Conservation (phyloP, 495 filamentous ascomycete genomes). For the Bacidia rubella region DNA sequence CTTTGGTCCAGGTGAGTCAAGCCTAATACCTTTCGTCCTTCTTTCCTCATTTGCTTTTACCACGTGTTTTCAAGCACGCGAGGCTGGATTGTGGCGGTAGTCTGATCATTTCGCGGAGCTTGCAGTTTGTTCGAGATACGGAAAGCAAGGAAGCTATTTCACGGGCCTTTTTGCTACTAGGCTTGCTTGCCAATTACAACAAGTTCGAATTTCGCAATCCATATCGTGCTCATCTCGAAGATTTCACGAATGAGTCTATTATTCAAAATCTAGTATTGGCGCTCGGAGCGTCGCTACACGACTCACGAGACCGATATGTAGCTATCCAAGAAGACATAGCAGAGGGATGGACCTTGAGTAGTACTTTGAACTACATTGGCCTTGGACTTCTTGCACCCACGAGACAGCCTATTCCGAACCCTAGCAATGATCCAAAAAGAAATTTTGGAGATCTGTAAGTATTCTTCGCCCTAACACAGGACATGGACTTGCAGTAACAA, state of each 20-base stretch:
- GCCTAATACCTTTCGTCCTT: not conserved
- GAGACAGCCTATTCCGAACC: conserved; percentile 42
- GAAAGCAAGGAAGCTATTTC: conserved; percentile 47
- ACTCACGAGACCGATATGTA: conserved; percentile 60
- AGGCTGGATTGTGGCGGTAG: too few species aligned
- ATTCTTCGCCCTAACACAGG: not conserved
- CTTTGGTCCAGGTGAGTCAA: conserved; percentile 73
- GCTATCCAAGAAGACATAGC: conserved; percentile 85
- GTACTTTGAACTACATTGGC: conserved; percentile 72
- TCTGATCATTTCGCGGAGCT: too few species aligned
- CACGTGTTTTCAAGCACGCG: not conserved
- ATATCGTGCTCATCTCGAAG: conserved; percentile 85
- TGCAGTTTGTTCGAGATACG: conserved; percentile 76
- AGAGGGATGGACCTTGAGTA: conserved; percentile 75
- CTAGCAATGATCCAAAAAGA: conserved; percentile 61
- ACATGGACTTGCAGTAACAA: conserved; percentile 19
- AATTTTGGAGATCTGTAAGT: conserved; percentile 58
- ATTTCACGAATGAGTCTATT: conserved; percentile 85
- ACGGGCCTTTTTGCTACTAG: conserved; percentile 70
- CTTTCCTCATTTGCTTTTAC: not conserved
- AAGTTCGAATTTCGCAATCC: conserved; percentile 99
- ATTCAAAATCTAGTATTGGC: conserved; percentile 72
- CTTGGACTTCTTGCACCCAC: conserved; percentile 62
- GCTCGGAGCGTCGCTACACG: conserved; percentile 54
- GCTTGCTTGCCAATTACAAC: conserved; percentile 94